Evolutionary conservation across 1,284 basidiomycete species (phyloP).

Genomic region (Ceratobasidium sp.): DNA sequence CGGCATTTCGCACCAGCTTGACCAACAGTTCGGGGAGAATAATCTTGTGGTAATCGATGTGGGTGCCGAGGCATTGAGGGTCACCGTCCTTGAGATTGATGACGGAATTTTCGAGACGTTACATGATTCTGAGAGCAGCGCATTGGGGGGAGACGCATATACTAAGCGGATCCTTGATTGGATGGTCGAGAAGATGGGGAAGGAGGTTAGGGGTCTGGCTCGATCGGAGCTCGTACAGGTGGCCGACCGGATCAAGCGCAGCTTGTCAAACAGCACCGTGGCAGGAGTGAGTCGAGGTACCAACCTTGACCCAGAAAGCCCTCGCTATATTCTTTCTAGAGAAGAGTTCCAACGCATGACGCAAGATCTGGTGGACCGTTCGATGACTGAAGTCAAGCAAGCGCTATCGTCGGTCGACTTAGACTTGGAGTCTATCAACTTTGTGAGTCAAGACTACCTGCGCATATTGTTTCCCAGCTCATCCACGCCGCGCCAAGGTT

Average conservation of each 20-base stretch:
- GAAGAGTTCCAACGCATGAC: not conserved
- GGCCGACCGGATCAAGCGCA: not conserved
- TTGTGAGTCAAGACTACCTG: not conserved
- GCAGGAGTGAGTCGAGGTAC: too few relatives aligned
- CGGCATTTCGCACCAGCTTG: not conserved
- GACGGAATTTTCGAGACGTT: constrained; percentile 3
- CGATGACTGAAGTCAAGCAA: not conserved
- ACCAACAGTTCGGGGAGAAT: not conserved
- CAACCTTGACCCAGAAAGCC: too few relatives aligned
- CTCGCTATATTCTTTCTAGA: not conserved
- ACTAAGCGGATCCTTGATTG: not conserved
- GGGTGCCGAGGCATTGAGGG: constrained; percentile 1
- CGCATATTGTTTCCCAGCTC: not conserved
- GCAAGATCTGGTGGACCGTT: not conserved
- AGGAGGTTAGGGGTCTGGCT: not conserved
- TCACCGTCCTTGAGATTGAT: not conserved
- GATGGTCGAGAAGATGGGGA: not conserved
- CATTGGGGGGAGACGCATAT: constrained; percentile 1
- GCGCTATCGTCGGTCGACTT: not conserved
- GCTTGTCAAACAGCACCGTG: too few relatives aligned
- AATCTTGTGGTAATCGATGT: not conserved
- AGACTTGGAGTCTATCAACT: not conserved
- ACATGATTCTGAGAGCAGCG: too few relatives aligned
- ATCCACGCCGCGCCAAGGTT: not conserved
- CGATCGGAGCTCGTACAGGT: not conserved